Evolutionary conservation across 495 filamentous ascomycete species (phyloP).

Genomic region (Usnea hakonensis): DNA sequence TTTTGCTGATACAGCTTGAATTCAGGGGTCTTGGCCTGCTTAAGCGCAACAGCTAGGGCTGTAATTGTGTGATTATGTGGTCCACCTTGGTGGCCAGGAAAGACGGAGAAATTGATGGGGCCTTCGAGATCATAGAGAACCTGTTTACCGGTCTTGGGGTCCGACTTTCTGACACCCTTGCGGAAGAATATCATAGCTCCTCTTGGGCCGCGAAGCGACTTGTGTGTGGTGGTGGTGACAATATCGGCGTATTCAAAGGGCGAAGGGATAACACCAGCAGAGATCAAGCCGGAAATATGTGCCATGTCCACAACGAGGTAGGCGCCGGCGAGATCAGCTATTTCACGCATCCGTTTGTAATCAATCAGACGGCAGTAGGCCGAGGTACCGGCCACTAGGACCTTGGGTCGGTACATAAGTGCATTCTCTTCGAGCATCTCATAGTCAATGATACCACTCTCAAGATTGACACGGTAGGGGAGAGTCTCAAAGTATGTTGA

Average conservation of each 20-base stretch:
- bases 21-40: conserved; percentile 86
- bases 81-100: conserved; percentile 98
- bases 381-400: conserved; percentile 92
- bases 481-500: conserved; percentile 94
- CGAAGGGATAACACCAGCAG: conserved; percentile 86
- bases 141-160: conserved; percentile 87
- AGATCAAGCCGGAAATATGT: conserved; percentile 94
- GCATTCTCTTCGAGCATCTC: conserved; percentile 87
- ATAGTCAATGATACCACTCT: conserved; percentile 97
- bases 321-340: conserved; percentile 86
- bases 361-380: conserved; percentile 98
- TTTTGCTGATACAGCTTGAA: conserved; percentile 95
- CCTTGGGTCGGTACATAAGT: conserved; percentile 89
- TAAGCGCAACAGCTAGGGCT: conserved; percentile 89
- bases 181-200: conserved; percentile 99
- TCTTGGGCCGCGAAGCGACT: conserved; percentile 95
- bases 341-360: conserved; percentile 93
- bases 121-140: conserved; percentile 86
- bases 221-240: conserved; percentile 98
- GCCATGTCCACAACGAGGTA: conserved; percentile 98
- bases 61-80: conserved; percentile 99
- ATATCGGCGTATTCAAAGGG: conserved; percentile 94
- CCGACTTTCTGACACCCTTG: conserved; percentile 81
- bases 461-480: conserved; percentile 82
- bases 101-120: conserved; percentile 98